Evolutionary conservation across 495 filamentous ascomycete species (phyloP).

Genomic region (Lasiosphaeriaceae sp.): DNA sequence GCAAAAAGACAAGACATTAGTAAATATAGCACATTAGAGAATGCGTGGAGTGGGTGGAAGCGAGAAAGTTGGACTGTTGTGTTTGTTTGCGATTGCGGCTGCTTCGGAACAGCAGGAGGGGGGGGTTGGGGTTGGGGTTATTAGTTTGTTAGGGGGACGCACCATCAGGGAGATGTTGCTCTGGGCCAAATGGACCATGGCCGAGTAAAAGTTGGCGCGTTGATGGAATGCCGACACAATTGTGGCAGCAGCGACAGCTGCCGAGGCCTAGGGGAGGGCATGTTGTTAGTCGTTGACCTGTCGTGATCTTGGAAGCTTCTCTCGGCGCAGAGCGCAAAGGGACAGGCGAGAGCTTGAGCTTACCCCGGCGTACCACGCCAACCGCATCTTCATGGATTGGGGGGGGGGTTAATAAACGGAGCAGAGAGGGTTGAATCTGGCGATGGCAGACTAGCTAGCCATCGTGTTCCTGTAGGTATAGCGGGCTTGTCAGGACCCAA

Average conservation of each 20-base stretch:
- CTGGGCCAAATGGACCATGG: conserved; percentile 91
- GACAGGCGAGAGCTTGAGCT: conserved; percentile 24
- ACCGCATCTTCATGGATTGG: conserved; percentile 44
- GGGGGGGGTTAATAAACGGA: conserved; percentile 21
- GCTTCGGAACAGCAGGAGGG: conserved; percentile 1
- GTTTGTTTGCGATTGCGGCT: no score
- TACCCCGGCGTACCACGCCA: conserved; percentile 57
- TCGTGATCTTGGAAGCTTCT: neutral
- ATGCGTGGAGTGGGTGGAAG: neutral
- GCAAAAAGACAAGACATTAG: conserved; percentile 5
- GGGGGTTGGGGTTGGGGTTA: no score
- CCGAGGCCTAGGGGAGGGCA: conserved; percentile 16
- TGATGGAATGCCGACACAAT: conserved; percentile 88
- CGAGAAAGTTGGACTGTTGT: neutral
- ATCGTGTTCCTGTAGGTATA: conserved; percentile 5
- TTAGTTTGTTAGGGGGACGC: no score
- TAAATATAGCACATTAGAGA: neutral
- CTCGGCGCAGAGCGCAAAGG: neutral
- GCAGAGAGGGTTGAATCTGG: conserved; percentile 1
- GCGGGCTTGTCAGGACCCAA: neutral
- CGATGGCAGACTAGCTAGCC: conserved; percentile 19
- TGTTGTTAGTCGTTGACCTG: conserved; percentile 16
- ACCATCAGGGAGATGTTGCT: conserved; percentile 95
- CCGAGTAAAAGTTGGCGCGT: conserved; percentile 94
- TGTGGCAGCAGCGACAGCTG: conserved; percentile 23